Base-by-base conservation (phyloP, 352 stramenopile genomes). In the Achlya hypogyna region DNA sequence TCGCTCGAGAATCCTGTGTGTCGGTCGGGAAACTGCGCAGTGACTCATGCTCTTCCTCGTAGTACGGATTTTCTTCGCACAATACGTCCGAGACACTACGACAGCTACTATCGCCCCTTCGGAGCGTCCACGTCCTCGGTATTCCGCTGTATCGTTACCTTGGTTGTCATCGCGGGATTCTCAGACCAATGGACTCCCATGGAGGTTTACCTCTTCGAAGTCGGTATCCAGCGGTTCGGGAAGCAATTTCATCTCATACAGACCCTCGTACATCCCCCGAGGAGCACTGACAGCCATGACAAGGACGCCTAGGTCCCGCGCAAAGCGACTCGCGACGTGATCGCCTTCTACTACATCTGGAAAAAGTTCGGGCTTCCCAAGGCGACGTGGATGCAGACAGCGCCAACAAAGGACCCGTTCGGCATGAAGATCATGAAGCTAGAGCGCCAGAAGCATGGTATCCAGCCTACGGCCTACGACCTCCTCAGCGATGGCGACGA, bases 301-400 rank as follows among this genome's bases (percentile, higher is more conserved):
- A 14, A 40, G 31, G 22, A 20, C 28, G 14, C 45, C 32, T 45
- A 93, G 86, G 73, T 95, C 10, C 70, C 75, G 9, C 71, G 74
- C 20, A 95, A 95, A 65, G 76, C 56, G 0, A 73, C 80, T 8
- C 81, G 81, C 29, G 78, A 93, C 52, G 78, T 76, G 20, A 86
- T 95, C 28, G 78, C 76, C 12, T 86, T 93, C 29, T 95, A 93
- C 56, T 95, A 95, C 62, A 75, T 92, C 29, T 95, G 86, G 86
- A 95, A 95, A 58, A 91, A 88, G 40, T 63, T 20, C 42, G 64
- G 64, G 20, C 53, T 64, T 6, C 45, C 28, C 35, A 70, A 64
- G 40, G 12, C 47, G n/a, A 25, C 10, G 27, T 64, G 64, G 64
- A 43, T 25, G 18, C 25, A 67, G 23, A 60, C 25, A 25, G 53